Evolutionary conservation across 495 filamentous ascomycete genomes (phyloP), one percentile per base, ranked within the genome.

Genomic region (Aspergillus egyptiacus): DNA sequence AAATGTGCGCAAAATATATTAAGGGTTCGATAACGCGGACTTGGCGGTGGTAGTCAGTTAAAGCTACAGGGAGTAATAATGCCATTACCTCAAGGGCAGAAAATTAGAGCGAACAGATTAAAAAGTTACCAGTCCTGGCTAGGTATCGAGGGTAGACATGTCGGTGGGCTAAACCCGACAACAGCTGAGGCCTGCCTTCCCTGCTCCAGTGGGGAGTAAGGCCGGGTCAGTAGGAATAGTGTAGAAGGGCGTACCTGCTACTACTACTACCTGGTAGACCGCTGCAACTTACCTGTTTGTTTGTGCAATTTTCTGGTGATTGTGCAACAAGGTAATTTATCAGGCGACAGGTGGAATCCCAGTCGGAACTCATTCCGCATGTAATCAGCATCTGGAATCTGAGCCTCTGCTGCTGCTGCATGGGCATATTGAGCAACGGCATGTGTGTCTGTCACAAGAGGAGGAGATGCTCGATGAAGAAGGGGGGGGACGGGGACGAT

Each of bases 311-410:
- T 19, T 37, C 11, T 25, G 10, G 6, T 11, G 43, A 22, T 33
- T 40, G 35, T 38, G 46, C 27, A 38, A 48, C 46, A 37, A n/a
- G n/a, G n/a, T 25, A 27, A 7, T 15, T 39, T 2, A 28, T 50
- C 36, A 42, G 36, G 47, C 27, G 47, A 48, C 9, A 40, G 28
- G 15, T 3, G 10, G 27, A n/a, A 14, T 48, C 37, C 48, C 48
- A 51, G 39, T 44, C 40, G 48, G 48, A 44, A 37, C 31, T 8
- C 17, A 23, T 44, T 9, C 39, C 48, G 48, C 32, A 24, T 33
- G 25, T 18, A 44, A 27, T 30, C 14, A 11, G 48, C 4, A 51
- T 13, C 45, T 17, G 20, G 31, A 23, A n/a, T 34, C 15, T 35
- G 33, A 14, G 33, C 33, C 6, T 35, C 13, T 17, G 33, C 13